Percentiles rank a stretch among this genome's conserved stretches.
Evolutionary conservation across 305 asterid genomes (phyloP).

Genomic region (Coffea humblotiana): DNA sequence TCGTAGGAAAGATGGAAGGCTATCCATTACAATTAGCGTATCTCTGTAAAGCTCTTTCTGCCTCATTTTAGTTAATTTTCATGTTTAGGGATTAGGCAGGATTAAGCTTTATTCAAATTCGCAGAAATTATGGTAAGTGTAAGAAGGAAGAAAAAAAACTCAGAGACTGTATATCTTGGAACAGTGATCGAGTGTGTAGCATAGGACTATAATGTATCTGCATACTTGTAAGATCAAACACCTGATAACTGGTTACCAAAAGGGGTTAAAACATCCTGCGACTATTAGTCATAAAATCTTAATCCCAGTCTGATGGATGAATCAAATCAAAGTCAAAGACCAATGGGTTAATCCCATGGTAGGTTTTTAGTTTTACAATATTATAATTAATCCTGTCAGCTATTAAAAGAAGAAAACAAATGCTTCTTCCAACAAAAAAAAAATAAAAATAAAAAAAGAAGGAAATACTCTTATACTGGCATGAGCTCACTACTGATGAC

Average conservation of each 20-base stretch:
- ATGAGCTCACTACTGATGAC: neutral
- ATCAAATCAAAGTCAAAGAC: no score
- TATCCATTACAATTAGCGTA: no score
- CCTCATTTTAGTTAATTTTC: no score
- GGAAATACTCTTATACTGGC: neutral
- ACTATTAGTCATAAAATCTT: neutral
- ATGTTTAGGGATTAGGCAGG: no score
- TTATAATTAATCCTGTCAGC: neutral
- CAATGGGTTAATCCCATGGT: neutral
- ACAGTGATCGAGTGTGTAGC: neutral
- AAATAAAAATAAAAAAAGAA: no score
- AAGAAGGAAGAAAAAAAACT: no score
- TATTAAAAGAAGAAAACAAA: neutral
- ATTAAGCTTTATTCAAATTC: no score
- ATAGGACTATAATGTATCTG: neutral
- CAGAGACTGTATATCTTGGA: no score
- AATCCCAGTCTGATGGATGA: neutral
- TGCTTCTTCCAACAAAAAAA: no score
- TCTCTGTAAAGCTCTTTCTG: no score
- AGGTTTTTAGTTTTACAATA: neutral
- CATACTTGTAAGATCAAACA: neutral
- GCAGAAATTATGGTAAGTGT: no score
- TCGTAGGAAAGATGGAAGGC: neutral
- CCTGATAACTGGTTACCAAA: neutral
- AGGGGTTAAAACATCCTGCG: neutral